Base-by-base conservation (phyloP, 495 filamentous ascomycete genomes). In the Cetradonia linearis region DNA sequence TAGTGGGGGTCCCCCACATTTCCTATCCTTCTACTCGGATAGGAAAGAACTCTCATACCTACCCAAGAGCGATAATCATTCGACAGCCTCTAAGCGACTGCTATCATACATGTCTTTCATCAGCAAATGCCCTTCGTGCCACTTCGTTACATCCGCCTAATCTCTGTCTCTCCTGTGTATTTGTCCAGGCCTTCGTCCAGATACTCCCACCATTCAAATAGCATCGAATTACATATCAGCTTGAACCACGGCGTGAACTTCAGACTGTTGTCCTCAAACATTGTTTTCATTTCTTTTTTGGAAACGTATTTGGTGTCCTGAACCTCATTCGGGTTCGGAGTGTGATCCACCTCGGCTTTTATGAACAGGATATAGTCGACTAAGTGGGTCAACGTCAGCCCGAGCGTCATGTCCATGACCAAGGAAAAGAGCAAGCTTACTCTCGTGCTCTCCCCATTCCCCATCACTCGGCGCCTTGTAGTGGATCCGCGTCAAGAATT, bases 291-390 rank as follows among this genome's bases (percentile, higher is more conserved):
- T 60, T 93, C 86, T 13, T 88, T 84, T 36, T 85, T 77, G 11
- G 87, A 83, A 31, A 96, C 93, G 65, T 93, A 97, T 67, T 81
- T 76, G 27, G 84, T 87, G 67, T 86, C 91, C 63, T 81, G 80
- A 31, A 88, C 92, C 76, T 99, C 93, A 73, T 99, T 99, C 33
- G 76, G 78, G 76, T 87, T 99, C 63, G 79, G 70, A 42, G 85
- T 70, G 61, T 96, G 71, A 66, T 94, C 86, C 57, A 96, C 91
- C 66, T 95, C 83, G 38, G 91, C 86, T 74, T 94, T 88, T 78
- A 96, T 96, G 76, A 99, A 95, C 58, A 99, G 85, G 62, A 99
- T 99, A 71, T 99, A 99, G 73, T 99, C 93, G 70, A 99, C 91
- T 96, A 67, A 0, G 56, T 18, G 8, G 18, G 54, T 27, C 16